A percentile compares a stretch with the other conserved stretches of the same genome.
These are phyloP conservation scores for Magnusiomyces sp. DNA, from an alignment of 1,139 yeast genomes.

Conservation along the genomic window DNA sequence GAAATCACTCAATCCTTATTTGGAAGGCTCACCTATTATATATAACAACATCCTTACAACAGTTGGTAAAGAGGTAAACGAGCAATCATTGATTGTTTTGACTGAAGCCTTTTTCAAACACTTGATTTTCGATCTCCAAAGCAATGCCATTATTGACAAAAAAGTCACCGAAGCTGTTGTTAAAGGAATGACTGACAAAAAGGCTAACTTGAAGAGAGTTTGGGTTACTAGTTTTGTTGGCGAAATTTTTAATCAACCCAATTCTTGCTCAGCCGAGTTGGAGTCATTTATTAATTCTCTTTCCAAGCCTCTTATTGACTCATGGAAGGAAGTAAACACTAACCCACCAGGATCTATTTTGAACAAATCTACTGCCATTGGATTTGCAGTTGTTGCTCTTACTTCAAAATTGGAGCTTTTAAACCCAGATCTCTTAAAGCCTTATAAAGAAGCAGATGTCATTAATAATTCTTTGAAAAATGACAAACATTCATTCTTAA, in stretches of 20 bases:
- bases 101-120: constrained; percentile 45
- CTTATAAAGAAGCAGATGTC: constrained; percentile 6
- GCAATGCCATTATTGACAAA: constrained; percentile 16
- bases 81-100: constrained; percentile 45
- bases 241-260: constrained; percentile 19
- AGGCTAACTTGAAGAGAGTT: constrained; percentile 49
- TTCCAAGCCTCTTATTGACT: constrained; percentile 27
- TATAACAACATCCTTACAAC: constrained; percentile 42
- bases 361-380: constrained; percentile 26
- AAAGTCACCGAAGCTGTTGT: constrained; percentile 33
- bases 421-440: constrained; percentile 8
- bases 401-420: constrained; percentile 18
- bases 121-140: constrained; percentile 25
- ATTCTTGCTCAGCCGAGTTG: constrained; percentile 7
- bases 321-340: constrained; percentile 34
- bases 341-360: constrained; percentile 28
- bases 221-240: constrained; percentile 58
- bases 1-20: constrained; percentile 20
- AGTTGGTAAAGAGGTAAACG: constrained; percentile 69
- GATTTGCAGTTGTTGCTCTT: constrained; percentile 27
- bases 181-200: constrained; percentile 59
- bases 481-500: constrained; percentile 17
- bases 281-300: constrained; percentile 14
- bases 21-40: constrained; percentile 32
- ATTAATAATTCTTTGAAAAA: constrained; percentile 11